These are phyloP conservation scores for Artemisia argyi DNA, from an alignment of 129 eudicot genomes.

Conservation along the genomic window DNA sequence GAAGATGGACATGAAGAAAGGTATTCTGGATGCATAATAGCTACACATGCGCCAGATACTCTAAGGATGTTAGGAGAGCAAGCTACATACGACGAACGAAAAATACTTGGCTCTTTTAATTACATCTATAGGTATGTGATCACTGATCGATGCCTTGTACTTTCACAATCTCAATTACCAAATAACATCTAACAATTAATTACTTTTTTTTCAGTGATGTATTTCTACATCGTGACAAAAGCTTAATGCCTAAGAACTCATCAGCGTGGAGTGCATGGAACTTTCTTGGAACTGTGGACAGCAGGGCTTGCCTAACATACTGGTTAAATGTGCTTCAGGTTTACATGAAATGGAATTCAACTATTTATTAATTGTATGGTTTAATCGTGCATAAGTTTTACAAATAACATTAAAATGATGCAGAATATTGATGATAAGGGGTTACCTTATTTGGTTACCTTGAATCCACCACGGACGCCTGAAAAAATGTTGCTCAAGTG, in stretches of 20 bases:
- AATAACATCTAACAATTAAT: too few species aligned
- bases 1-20: conserved; percentile 63
- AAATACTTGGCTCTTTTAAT: conserved; percentile 86
- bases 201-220: conserved; percentile 67
- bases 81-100: conserved; percentile 71
- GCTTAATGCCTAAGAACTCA: conserved; percentile 79
- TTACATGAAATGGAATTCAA: not conserved
- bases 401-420: conserved; percentile 12
- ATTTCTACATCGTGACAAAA: conserved; percentile 81
- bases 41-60: conserved; percentile 92
- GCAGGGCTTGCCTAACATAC: conserved; percentile 79
- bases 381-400: too few species aligned
- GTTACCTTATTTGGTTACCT: conserved; percentile 71
- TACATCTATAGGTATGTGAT: conserved; percentile 74
- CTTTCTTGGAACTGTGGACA: conserved; percentile 69
- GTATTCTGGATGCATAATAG: conserved; percentile 76
- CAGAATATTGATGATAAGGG: conserved; percentile 67
- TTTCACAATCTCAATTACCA: conserved; percentile 25
- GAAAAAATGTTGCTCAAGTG: conserved; percentile 64
- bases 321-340: conserved; percentile 98
- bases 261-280: conserved; percentile 99
- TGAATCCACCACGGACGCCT: conserved; percentile 76
- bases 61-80: conserved; percentile 71
- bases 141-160: not conserved
- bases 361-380: not conserved